Evolutionary conservation across 768 basidiomycete genomes (phyloP).

Genomic region (Kwoniella pini): DNA sequence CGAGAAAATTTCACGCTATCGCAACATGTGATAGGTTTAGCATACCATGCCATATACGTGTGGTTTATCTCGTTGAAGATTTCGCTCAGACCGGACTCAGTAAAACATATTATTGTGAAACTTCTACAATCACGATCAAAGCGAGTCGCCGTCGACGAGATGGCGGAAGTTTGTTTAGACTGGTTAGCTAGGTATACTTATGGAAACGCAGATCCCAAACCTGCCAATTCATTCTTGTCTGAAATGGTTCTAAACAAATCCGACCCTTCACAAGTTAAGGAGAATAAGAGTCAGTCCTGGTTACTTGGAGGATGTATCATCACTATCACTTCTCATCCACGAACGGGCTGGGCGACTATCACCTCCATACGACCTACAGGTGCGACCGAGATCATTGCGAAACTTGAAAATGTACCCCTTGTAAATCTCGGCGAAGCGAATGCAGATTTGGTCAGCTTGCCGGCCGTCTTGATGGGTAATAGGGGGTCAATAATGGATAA

Average conservation of each 20-base stretch:
- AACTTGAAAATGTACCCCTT: slow-evolving; percentile 84
- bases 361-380: slow-evolving; percentile 84
- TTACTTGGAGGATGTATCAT: slow-evolving; percentile 78
- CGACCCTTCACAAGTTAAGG: slow-evolving; percentile 9
- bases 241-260: slow-evolving; percentile 67
- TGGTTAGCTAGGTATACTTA: slow-evolving; percentile 95
- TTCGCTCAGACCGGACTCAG: slow-evolving; percentile 73
- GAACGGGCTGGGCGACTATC: slow-evolving; percentile 86
- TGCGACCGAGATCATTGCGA: slow-evolving; percentile 76
- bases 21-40: slow-evolving; percentile 85
- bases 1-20: slow-evolving; percentile 66
- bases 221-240: slow-evolving; percentile 73
- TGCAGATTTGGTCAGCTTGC: slow-evolving; percentile 71
- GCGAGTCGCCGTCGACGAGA: slow-evolving; percentile 72
- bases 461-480: slow-evolving; percentile 73
- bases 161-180: slow-evolving; percentile 95
- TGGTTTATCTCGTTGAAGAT: slow-evolving; percentile 92
- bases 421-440: slow-evolving; percentile 80
- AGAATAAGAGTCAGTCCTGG: slow-evolving; percentile 69
- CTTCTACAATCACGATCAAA: slow-evolving; percentile 82
- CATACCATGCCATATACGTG: slow-evolving; percentile 84
- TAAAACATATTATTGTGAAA: slow-evolving; percentile 82
- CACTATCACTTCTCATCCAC: slow-evolving; percentile 71
- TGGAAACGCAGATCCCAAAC: slow-evolving; percentile 87
- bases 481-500: slow-evolving; percentile 55